phyloP scores from a whole-genome alignment of 768 basidiomycete genomes.

The Leucogyrophana mollusca region DNA sequence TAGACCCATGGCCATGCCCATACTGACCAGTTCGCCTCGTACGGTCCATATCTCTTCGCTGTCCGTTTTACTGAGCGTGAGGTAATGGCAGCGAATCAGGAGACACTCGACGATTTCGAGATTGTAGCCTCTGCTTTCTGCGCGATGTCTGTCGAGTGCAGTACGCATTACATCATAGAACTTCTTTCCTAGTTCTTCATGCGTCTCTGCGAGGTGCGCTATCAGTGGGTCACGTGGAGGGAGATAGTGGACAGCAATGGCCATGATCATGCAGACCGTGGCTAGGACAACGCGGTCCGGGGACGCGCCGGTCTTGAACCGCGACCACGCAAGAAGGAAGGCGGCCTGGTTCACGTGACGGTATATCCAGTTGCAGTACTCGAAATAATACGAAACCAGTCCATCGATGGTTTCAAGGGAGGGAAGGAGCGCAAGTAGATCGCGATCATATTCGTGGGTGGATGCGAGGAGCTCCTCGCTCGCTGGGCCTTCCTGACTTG shows the following conservation, averaged over 20 bases:
- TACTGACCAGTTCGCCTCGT: conserved; percentile 68
- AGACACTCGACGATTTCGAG: conserved; percentile 77
- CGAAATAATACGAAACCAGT: conserved; percentile 76
- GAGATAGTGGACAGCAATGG: conserved; percentile 70
- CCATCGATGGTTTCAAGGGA: conserved; percentile 66
- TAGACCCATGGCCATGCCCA: conserved; percentile 79
- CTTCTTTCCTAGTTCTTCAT: conserved; percentile 60
- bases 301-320: conserved; percentile 65
- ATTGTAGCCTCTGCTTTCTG: conserved; percentile 58
- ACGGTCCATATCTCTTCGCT: conserved; percentile 81
- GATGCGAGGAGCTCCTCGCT: conserved; percentile 40
- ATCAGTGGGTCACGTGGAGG: conserved; percentile 64
- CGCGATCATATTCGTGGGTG: conserved; percentile 64
- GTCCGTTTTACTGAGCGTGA: conserved; percentile 70
- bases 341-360: conserved; percentile 67
- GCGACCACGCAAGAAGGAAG: conserved; percentile 66
- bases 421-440: conserved; percentile 67
- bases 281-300: conserved; percentile 70
- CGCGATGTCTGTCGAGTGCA: conserved; percentile 60
- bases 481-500: conserved; percentile 43
- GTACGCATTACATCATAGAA: conserved; percentile 70
- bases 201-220: conserved; percentile 46
- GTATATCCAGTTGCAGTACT: conserved; percentile 88
- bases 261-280: conserved; percentile 74
- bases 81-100: conserved; percentile 68